These are phyloP conservation scores for Pouteria campechiana DNA, from an alignment of 179 eudicot genomes.

Conservation along the genomic window DNA sequence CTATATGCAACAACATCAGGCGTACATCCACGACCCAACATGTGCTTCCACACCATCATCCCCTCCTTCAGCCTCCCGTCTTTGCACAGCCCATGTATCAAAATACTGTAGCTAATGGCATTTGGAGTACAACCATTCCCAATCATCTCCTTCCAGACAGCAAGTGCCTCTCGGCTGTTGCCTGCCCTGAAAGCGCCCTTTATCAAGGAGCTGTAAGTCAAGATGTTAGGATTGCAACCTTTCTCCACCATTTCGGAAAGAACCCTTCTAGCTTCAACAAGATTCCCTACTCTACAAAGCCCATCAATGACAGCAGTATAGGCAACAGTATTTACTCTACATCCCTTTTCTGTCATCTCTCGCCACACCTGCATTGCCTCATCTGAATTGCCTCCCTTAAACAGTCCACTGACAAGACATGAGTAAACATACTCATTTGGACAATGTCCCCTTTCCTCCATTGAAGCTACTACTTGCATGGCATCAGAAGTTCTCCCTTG, in stretches of 20 bases:
- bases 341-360: conserved; percentile 35
- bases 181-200: conserved; percentile 64
- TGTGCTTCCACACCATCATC: conserved; percentile 50
- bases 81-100: conserved; percentile 66
- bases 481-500: conserved; percentile 63
- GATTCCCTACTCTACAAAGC: conserved; percentile 49
- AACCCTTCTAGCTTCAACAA: conserved; percentile 50
- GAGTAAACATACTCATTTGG: conserved; percentile 66
- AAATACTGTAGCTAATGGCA: conserved; percentile 64
- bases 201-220: conserved; percentile 72
- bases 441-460: conserved; percentile 64
- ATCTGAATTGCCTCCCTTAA: conserved; percentile 59
- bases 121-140: conserved; percentile 22
- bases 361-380: conserved; percentile 60
- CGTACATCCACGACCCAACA: conserved; percentile 50
- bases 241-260: conserved; percentile 44
- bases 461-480: conserved; percentile 25
- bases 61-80: conserved; percentile 71
- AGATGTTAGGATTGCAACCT: conserved; percentile 62
- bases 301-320: conserved; percentile 81
- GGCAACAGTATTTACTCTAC: conserved; percentile 53
- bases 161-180: conserved; percentile 49
- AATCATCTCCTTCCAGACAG: conserved; percentile 62
- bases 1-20: conserved; percentile 75
- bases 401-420: conserved; percentile 64